Evolutionary conservation across 2,329 filamentous ascomycete genomes (phyloP), one percentile per base, ranked within the genome.

Genomic region (Cercospora zeae-maydis): DNA sequence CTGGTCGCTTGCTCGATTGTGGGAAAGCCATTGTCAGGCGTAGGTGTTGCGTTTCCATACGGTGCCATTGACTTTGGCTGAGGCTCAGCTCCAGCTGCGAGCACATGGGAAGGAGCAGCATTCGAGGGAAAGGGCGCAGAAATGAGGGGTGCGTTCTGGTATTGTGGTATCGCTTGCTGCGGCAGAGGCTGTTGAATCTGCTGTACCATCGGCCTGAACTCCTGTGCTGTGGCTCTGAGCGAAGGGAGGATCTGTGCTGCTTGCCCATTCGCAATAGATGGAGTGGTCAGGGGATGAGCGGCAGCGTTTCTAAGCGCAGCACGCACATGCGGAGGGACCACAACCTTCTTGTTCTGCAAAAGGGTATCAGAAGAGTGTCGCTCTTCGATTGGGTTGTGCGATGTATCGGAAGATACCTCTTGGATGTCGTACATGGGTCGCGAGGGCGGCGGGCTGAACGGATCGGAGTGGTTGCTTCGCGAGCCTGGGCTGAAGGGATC

Each of bases 221-320:
- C 63, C 39, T 62, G 45, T 7, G 70, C 71, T 24, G 69, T 71
- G 10, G 70, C 69, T 59, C 71, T 63, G 3, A 73, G 63, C 6
- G 68, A 67, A 16, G 58, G 66, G 24, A n/a, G 21, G 11, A 21
- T 24, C 8, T 27, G 10, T 6, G 27, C 11, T 3, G 24, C 11
- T 14, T 51, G 21, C n/a, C 21, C 7, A 31, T 13, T n/a, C 47
- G 14, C n/a, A 14, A 4, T 14, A 42, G 39, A 42, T 21, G 39
- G 27, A 31, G 47, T 49, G 21, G 45, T 49, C 5, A 19, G 13
- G 16, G 16, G 45, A 1, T 49, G 21, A 27, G 57, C 52, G 34
- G 59, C 42, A 19, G 53, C 53, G n/a, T 61, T 39, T 30, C 30
- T 51, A n/a, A 53, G 34, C 24, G 62, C 62, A 58, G 54, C 58